phyloP scores from a whole-genome alignment of 495 filamentous ascomycete genomes.

The Bryoglossum gracile region DNA sequence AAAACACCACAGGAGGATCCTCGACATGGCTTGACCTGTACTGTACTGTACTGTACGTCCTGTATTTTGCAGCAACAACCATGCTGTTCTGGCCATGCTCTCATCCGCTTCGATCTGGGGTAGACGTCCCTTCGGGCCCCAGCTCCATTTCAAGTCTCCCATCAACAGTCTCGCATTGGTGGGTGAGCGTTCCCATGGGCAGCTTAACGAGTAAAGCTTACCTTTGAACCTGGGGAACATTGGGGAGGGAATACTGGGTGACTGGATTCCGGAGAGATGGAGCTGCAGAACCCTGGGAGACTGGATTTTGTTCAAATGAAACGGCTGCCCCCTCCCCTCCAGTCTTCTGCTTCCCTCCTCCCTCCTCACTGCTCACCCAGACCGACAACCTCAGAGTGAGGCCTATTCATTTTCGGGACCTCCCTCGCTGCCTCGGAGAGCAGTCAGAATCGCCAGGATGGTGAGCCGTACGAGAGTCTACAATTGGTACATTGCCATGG shows the following conservation, averaged over 20 bases:
- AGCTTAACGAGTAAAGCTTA: too few relatives aligned
- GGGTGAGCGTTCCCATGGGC: background rate
- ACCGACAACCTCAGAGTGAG: background rate
- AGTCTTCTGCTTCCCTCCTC: background rate
- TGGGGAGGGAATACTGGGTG: background rate
- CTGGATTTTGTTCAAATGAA: background rate
- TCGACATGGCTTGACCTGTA: too few relatives aligned
- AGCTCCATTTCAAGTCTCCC: too few relatives aligned
- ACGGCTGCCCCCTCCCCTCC: background rate
- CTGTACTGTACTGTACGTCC: too few relatives aligned
- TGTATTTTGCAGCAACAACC: too few relatives aligned
- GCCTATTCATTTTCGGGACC: background rate
- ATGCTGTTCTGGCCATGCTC: too few relatives aligned
- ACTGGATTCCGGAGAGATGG: background rate
- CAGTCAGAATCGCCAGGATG: conserved; percentile 3
- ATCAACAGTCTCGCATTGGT: too few relatives aligned
- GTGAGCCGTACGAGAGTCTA: conserved; percentile 8
- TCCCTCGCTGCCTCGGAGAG: background rate
- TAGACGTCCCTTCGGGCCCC: too few relatives aligned
- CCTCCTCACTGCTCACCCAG: background rate
- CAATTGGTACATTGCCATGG: conserved; percentile 38
- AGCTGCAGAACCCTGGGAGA: background rate
- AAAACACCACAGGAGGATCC: too few relatives aligned
- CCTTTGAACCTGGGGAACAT: background rate
- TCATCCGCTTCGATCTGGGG: too few relatives aligned